Conservation (phyloP, 768 basidiomycete species). For the Boletus eberwhitei region DNA sequence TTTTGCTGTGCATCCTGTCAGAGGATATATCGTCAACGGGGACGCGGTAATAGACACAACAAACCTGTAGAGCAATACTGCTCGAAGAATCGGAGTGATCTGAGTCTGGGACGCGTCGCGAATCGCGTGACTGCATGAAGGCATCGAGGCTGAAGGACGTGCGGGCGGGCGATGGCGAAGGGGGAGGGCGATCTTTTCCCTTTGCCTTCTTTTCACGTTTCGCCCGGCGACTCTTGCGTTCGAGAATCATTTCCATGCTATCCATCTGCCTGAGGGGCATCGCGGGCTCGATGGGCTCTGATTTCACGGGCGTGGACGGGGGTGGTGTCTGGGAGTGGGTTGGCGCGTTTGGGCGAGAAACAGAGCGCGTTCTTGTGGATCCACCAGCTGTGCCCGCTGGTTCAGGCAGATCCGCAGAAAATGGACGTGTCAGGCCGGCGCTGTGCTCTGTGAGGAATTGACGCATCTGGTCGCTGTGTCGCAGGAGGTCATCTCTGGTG, state of each 20-base stretch:
- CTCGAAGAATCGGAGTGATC: conserved; percentile 32
- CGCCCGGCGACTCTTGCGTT: conserved; percentile 58
- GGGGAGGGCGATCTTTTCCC: conserved; percentile 48
- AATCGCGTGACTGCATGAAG: conserved; percentile 57
- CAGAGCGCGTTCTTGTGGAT: conserved; percentile 42
- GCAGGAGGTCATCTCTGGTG: conserved; percentile 70
- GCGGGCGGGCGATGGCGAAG: conserved; percentile 52
- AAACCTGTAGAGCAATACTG: conserved; percentile 38
- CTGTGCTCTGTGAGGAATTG: conserved; percentile 64
- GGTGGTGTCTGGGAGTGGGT: conserved; percentile 35
- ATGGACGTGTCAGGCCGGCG: conserved; percentile 43
- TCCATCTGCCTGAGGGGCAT: conserved; percentile 58
- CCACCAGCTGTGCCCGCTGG: conserved; percentile 37
- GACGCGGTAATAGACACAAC: conserved; percentile 26
- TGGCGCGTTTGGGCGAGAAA: conserved; percentile 51
- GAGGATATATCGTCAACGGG: conserved; percentile 13
- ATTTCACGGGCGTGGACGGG: conserved; percentile 60
- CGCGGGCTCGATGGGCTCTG: conserved; percentile 51
- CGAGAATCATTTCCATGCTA: conserved; percentile 75
- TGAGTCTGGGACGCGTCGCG: conserved; percentile 35
- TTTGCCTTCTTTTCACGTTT: conserved; percentile 48
- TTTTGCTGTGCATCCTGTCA: conserved; percentile 30
- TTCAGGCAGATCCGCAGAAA: conserved; percentile 33
- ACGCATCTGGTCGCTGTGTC: conserved; percentile 77
- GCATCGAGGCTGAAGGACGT: conserved; percentile 45